Percentiles rank a stretch among this genome's conserved stretches.
phyloP scores from a whole-genome alignment of 1,139 yeast species.

The Spathaspora sp. region DNA sequence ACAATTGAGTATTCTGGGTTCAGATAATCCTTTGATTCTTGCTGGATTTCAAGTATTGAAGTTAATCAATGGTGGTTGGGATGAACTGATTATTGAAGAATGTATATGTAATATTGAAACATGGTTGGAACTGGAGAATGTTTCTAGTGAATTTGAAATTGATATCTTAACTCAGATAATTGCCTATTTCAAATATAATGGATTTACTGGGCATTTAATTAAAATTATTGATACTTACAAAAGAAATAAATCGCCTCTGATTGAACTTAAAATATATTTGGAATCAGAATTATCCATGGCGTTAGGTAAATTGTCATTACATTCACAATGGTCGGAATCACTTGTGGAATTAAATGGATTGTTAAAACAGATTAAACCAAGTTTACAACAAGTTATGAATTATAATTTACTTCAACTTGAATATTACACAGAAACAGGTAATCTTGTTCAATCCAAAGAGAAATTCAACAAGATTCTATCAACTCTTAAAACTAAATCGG shows the following conservation, averaged over 20 bases:
- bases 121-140: conserved; percentile 4
- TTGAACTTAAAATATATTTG: conserved; percentile 12
- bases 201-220: conserved; percentile 28
- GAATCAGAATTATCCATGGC: conserved; percentile 17
- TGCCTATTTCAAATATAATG: conserved; percentile 36
- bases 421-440: conserved; percentile 18
- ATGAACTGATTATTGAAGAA: conserved; percentile 14
- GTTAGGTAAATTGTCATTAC: conserved; percentile 12
- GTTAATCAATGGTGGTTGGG: conserved; percentile 22
- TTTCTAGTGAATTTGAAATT: conserved; percentile 20
- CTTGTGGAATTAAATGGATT: conserved; percentile 16
- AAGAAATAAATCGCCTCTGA: conserved; percentile 8
- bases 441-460: conserved; percentile 18
- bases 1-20: conserved; percentile 9
- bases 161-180: conserved; percentile 31
- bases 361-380: conserved; percentile 15
- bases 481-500: conserved; percentile 27
- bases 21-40: conserved; percentile 12
- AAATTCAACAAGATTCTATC: conserved; percentile 24
- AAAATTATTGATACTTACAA: conserved; percentile 18
- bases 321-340: conserved; percentile 15
- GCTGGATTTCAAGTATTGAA: conserved; percentile 23
- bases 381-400: conserved; percentile 17
- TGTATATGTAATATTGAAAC: conserved; percentile 11
- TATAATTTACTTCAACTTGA: conserved; percentile 37